phyloP scores from a whole-genome alignment of 2,329 filamentous ascomycete species.

The Thermothelomyces thermophilus region DNA sequence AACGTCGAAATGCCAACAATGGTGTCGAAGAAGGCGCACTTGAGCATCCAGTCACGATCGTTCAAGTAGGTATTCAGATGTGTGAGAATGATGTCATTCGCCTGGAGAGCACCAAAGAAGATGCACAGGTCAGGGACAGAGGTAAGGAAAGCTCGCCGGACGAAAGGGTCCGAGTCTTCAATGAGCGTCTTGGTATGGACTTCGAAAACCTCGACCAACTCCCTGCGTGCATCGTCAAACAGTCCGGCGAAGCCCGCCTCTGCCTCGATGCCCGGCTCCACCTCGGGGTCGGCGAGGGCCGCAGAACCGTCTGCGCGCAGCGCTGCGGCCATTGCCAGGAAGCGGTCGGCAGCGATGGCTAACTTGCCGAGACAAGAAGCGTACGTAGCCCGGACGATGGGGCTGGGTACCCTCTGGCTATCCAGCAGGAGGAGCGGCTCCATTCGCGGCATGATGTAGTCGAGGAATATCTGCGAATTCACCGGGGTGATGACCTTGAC shows the following conservation, averaged over 20 bases:
- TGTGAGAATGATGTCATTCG: constrained; percentile 92
- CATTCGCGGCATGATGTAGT: constrained; percentile 61
- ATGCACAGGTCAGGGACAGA: constrained; percentile 90
- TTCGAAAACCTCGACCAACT: constrained; percentile 80
- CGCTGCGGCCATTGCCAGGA: constrained; percentile 86
- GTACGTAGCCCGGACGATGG: constrained; percentile 81
- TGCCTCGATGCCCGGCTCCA: constrained; percentile 62
- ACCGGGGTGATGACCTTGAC: constrained; percentile 81
- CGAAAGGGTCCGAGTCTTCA: constrained; percentile 77
- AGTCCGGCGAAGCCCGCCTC: constrained; percentile 71
- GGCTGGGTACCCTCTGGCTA: constrained; percentile 47
- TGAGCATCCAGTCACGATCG: constrained; percentile 91
- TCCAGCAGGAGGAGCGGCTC: constrained; percentile 47
- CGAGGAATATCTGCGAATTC: constrained; percentile 62
- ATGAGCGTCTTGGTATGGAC: constrained; percentile 82
- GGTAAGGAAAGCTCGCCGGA: constrained; percentile 82
- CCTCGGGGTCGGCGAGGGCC: constrained; percentile 68
- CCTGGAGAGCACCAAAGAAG: constrained; percentile 86
- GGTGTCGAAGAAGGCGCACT: constrained; percentile 93
- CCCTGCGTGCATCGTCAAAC: constrained; percentile 79
- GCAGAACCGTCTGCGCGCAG: constrained; percentile 77
- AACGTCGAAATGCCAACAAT: constrained; percentile 90
- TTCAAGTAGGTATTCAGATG: constrained; percentile 97
- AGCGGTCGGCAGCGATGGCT: constrained; percentile 75
- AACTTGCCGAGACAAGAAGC: constrained; percentile 86